Evolutionary conservation across 2,329 filamentous ascomycete species (phyloP).

Genomic region (Paramyrothecium sp.): DNA sequence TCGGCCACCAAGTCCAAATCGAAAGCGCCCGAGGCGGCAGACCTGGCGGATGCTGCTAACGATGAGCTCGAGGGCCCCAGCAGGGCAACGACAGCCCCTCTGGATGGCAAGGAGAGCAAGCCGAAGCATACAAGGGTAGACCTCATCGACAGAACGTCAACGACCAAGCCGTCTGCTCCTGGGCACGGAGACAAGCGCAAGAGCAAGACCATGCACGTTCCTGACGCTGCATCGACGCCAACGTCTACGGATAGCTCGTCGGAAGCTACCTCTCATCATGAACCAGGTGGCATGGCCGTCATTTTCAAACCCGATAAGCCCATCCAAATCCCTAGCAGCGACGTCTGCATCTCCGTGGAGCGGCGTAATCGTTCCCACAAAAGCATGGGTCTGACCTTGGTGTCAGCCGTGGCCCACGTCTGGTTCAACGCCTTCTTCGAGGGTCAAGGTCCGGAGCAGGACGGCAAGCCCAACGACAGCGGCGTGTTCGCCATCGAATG

Average conservation of each 20-base stretch:
- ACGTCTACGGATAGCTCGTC: constrained; percentile 15
- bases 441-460: constrained; percentile 69
- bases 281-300: constrained; percentile 67
- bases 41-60: constrained; percentile 27
- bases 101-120: constrained; percentile 13
- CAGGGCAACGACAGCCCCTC: constrained; percentile 2
- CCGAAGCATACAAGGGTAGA: constrained; percentile 28
- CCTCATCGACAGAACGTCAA: constrained; percentile 29
- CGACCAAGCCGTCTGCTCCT: constrained; percentile 9
- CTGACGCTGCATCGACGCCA: constrained; percentile 11
- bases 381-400: constrained; percentile 80
- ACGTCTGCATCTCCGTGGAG: constrained; percentile 89
- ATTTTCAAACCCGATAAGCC: constrained; percentile 72
- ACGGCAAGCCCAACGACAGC: constrained; percentile 63
- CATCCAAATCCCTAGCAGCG: constrained; percentile 73
- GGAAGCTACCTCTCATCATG: constrained; percentile 30
- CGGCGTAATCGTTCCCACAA: constrained; percentile 77
- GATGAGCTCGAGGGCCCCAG: constrained; percentile 9
- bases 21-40: constrained; percentile 35
- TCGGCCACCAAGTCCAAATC: constrained; percentile 23
- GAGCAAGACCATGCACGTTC: constrained; percentile 10
- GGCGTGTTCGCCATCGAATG: constrained; percentile 61
- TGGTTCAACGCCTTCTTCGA: constrained; percentile 98
- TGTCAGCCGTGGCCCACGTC: constrained; percentile 88
- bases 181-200: constrained; percentile 18